Evolutionary conservation across 257 asterid genomes (phyloP).

Genomic region (Jacaranda copaia): DNA sequence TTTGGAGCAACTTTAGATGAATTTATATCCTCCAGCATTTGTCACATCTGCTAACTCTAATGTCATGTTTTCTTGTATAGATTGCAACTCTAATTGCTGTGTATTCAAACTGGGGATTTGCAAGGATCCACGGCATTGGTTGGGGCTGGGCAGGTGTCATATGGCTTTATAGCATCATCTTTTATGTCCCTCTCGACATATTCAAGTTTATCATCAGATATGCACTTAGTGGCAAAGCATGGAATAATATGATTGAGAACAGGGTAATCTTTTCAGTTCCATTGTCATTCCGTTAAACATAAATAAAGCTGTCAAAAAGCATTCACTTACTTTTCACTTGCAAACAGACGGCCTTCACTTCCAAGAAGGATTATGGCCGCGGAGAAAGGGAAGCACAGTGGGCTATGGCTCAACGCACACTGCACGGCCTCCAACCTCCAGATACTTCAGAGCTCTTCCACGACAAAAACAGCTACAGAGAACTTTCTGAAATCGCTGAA

Average conservation of each 20-base stretch:
- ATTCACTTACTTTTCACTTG: neutral
- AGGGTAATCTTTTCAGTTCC: conserved; percentile 37
- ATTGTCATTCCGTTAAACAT: neutral
- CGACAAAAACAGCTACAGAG: conserved; percentile 53
- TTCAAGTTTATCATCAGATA: conserved; percentile 57
- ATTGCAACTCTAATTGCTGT: conserved; percentile 62
- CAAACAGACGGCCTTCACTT: conserved; percentile 54
- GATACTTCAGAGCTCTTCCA: conserved; percentile 28
- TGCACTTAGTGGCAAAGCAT: conserved; percentile 58
- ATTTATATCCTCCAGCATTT: too few relatives aligned
- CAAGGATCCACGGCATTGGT: conserved; percentile 54
- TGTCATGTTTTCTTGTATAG: conserved; percentile 25
- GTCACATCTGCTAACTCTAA: neutral
- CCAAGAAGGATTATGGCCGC: conserved; percentile 59
- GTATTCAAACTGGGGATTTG: conserved; percentile 61
- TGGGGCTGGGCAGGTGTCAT: conserved; percentile 75
- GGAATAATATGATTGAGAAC: conserved; percentile 56
- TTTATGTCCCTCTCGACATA: conserved; percentile 57
- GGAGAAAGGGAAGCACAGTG: conserved; percentile 68
- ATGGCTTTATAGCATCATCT: conserved; percentile 58
- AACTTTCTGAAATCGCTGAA: conserved; percentile 62
- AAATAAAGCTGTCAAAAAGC: neutral
- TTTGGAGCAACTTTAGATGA: neutral
- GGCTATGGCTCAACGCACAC: conserved; percentile 60
- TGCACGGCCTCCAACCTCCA: conserved; percentile 56